Evolutionary conservation across 225 moss, liverwort and hornwort genomes (phyloP).

Genomic region (Anthoceros angustus): DNA sequence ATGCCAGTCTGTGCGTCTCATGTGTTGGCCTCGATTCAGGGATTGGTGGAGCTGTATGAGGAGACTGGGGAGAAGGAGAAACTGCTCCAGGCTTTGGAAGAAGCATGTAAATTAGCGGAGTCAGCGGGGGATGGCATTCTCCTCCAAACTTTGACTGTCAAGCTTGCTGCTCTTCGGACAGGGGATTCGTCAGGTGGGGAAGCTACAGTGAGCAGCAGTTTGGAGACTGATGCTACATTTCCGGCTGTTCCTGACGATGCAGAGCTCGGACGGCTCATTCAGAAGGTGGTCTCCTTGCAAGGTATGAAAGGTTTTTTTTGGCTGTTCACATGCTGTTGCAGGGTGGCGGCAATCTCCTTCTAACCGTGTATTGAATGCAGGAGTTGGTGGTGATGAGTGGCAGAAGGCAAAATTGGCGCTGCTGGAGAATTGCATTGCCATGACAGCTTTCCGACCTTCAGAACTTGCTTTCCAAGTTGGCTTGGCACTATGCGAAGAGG

Average conservation of each 20-base stretch:
- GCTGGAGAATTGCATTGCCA: constrained; percentile 48
- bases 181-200: constrained; percentile 34
- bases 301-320: constrained; percentile 29
- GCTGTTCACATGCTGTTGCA: not conserved
- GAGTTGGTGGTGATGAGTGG: constrained; percentile 34
- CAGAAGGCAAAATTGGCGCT: constrained; percentile 29
- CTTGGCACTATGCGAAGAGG: constrained; percentile 61
- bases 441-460: constrained; percentile 32
- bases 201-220: constrained; percentile 40
- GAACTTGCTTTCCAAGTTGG: constrained; percentile 59
- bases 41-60: constrained; percentile 71
- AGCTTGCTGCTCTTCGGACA: constrained; percentile 37
- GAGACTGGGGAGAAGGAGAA: constrained; percentile 40
- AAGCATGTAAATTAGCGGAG: constrained; percentile 30
- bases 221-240: no score
- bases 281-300: constrained; percentile 35
- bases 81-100: constrained; percentile 55
- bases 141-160: constrained; percentile 30
- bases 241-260: constrained; percentile 52
- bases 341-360: not conserved
- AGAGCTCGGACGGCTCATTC: constrained; percentile 21
- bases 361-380: constrained; percentile 1
- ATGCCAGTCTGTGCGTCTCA: not conserved
- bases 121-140: constrained; percentile 34
- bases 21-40: constrained; percentile 21